Evolutionary conservation across 495 filamentous ascomycete genomes (phyloP), one percentile per base, ranked within the genome.

Genomic region (Talaromyces nanjingensis): DNA sequence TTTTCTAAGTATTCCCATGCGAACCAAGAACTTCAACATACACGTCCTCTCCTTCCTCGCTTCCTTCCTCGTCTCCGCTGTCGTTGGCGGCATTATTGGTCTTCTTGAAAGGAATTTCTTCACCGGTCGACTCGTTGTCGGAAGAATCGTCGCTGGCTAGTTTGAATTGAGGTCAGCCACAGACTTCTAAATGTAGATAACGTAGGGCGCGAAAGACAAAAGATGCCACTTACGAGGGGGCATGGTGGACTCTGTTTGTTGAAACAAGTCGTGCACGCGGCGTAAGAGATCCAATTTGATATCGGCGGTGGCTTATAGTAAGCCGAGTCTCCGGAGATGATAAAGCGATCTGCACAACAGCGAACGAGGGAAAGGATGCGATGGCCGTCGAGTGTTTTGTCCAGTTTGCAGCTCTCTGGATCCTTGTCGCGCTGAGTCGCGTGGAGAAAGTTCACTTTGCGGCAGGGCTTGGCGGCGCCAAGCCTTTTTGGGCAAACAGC

Each of bases 91-190:
- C 49, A 18, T 76, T 72, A 1, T 72, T 68, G 18, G 69, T 69
- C 47, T 73, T 72, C 14, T 75, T 72, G 29, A 72, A 77, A 25
- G 76, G 73, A 20, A 80, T 76, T 18, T 79, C 78, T 5, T 72
- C 76, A 6, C 71, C 74, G 16, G 66, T 71, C 2, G 78, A 78
- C 63, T 83, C 82, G 20, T 76, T 76, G 55, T 83, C 81, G 18
- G 79, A 82, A 18, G 74, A 55, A 25, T 75, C 72, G 29, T 78
- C 73, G 25, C 80, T 78, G 80, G 34, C 42, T 31, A 31, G 63
- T 49, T 14, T 31, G 54, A 24, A 47, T 42, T 52, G 24, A 33
- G 20, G 4, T 34, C 34, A 37, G 60, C 24, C 25, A 29, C 34
- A 64, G 47, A 18, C 18, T 42, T 18, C 45, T 61, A 60, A 63